phyloP scores from a whole-genome alignment of 148 eudicot genomes.

The Amaranthus cruentus region DNA sequence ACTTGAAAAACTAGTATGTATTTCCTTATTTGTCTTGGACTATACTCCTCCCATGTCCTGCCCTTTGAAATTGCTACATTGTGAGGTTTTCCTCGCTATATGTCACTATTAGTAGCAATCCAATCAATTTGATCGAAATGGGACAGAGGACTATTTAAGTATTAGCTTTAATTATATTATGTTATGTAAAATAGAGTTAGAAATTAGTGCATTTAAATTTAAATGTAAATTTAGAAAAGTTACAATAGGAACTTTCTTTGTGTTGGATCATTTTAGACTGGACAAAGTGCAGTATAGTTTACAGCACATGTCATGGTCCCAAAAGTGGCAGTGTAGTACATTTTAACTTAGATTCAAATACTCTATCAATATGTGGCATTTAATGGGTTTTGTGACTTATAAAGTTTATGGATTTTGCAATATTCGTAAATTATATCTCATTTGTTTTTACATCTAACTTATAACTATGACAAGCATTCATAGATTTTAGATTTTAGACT shows the following conservation, averaged over 20 bases:
- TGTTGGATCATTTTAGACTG: background rate
- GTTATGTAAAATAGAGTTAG: background rate
- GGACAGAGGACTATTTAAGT: background rate
- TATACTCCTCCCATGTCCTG: too few relatives aligned
- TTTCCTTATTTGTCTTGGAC: background rate
- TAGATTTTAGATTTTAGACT: too few relatives aligned
- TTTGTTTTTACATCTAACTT: too few relatives aligned
- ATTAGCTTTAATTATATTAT: background rate
- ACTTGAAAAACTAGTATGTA: background rate
- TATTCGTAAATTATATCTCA: too few relatives aligned
- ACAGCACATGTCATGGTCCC: slow-evolving; percentile 8
- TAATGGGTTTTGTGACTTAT: background rate
- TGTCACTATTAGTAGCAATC: too few relatives aligned
- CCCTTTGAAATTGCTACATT: too few relatives aligned
- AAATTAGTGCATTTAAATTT: background rate
- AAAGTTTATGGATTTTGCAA: too few relatives aligned
- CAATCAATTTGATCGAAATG: too few relatives aligned
- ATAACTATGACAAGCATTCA: too few relatives aligned
- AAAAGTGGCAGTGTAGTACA: background rate
- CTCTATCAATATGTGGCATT: background rate
- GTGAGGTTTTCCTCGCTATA: too few relatives aligned
- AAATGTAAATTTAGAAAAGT: background rate
- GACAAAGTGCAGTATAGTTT: background rate
- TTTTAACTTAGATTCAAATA: background rate
- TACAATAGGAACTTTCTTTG: background rate